These are phyloP conservation scores for Peniophora sp. DNA, from an alignment of 1,284 basidiomycete species.

Conservation along the genomic window DNA sequence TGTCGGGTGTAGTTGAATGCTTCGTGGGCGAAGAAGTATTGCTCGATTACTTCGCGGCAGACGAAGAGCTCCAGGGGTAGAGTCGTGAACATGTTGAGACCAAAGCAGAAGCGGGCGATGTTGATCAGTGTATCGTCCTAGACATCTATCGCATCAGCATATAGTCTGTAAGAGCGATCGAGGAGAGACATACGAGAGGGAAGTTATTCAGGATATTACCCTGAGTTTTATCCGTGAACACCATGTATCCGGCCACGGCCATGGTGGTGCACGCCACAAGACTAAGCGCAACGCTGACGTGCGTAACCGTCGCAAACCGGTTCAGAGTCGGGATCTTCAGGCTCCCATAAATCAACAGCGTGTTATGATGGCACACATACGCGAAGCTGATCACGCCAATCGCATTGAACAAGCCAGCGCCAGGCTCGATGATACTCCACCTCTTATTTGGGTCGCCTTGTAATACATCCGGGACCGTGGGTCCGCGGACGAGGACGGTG, in stretches of 20 bases:
- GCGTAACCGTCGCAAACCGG: slow-evolving; percentile 90
- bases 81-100: slow-evolving; percentile 98
- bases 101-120: slow-evolving; percentile 91
- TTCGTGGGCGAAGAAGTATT: slow-evolving; percentile 86
- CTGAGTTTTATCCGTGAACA: slow-evolving; percentile 92
- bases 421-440: slow-evolving; percentile 63
- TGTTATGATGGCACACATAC: slow-evolving; percentile 92
- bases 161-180: neutral
- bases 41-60: slow-evolving; percentile 89
- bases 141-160: neutral
- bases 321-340: slow-evolving; percentile 90
- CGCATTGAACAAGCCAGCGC: slow-evolving; percentile 72
- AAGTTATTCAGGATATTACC: slow-evolving; percentile 96
- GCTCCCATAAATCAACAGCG: slow-evolving; percentile 90
- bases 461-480: slow-evolving; percentile 70
- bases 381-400: slow-evolving; percentile 96
- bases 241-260: slow-evolving; percentile 85
- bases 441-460: slow-evolving; percentile 70
- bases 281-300: slow-evolving; percentile 80
- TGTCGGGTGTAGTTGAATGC: slow-evolving; percentile 79
- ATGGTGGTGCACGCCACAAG: slow-evolving; percentile 79
- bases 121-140: slow-evolving; percentile 84
- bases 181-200: slow-evolving; percentile 40
- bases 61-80: slow-evolving; percentile 91
- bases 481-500: slow-evolving; percentile 83